Conservation (phyloP, 208 protist species). For the Vickermania ingenoplastis region DNA sequence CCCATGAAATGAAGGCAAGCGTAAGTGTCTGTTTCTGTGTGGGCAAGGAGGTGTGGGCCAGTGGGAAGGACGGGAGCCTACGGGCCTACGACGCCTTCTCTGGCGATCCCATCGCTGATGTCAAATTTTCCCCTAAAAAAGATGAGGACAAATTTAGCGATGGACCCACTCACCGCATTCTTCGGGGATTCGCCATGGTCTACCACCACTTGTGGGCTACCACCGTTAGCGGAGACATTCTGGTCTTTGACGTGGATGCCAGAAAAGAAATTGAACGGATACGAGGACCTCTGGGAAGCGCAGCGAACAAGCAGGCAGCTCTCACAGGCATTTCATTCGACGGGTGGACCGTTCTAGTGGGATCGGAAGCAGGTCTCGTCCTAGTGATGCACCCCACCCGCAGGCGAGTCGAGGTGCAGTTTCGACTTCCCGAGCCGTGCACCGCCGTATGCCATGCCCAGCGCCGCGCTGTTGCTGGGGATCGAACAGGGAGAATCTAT, state of each 20-base stretch:
- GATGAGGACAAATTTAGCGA: not conserved
- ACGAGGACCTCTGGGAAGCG: slow-evolving; percentile 25
- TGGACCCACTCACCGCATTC: slow-evolving; percentile 7
- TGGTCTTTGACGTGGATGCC: slow-evolving; percentile 20
- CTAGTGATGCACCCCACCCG: slow-evolving; percentile 34
- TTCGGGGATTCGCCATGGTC: slow-evolving; percentile 30
- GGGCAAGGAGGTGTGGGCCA: slow-evolving; percentile 58
- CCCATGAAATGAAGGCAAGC: no score
- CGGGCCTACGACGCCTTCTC: slow-evolving; percentile 25
- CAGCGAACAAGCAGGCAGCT: slow-evolving; percentile 12
- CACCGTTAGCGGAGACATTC: slow-evolving; percentile 29
- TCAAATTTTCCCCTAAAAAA: slow-evolving; percentile 17
- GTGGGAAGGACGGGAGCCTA: slow-evolving; percentile 43
- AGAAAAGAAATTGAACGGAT: slow-evolving; percentile 6
- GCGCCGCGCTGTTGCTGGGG: slow-evolving; percentile 46
- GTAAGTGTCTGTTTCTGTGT: slow-evolving; percentile 57
- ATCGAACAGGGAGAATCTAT: slow-evolving; percentile 36
- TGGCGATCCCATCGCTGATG: slow-evolving; percentile 10
- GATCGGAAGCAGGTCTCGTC: slow-evolving; percentile 31
- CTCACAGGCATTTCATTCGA: slow-evolving; percentile 51
- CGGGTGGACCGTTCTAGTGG: slow-evolving; percentile 31
- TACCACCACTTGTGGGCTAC: slow-evolving; percentile 55
- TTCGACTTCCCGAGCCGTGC: slow-evolving; percentile 31
- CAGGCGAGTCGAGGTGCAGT: slow-evolving; percentile 21
- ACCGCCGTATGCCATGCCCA: slow-evolving; percentile 33